These are phyloP conservation scores for Fomitopsis schrenkii DNA, from an alignment of 1,284 basidiomycete genomes.

Conservation along the genomic window DNA sequence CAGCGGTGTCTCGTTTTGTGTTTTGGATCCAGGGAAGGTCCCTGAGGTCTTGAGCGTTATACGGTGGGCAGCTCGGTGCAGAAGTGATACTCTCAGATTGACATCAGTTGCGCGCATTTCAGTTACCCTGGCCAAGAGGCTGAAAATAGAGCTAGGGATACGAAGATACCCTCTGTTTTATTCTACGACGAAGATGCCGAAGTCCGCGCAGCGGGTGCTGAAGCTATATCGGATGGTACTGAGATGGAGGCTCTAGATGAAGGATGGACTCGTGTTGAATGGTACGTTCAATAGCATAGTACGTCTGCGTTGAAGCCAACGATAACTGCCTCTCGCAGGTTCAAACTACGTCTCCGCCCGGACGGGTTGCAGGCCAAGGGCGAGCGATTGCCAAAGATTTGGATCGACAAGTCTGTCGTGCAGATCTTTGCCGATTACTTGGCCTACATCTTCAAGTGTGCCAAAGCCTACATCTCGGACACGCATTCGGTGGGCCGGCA, in stretches of 20 bases:
- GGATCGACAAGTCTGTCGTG: conserved; percentile 38
- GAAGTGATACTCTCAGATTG: background rate
- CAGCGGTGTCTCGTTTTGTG: conserved; percentile 44
- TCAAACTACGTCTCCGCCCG: conserved; percentile 52
- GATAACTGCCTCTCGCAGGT: conserved; percentile 33
- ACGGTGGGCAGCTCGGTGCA: conserved; percentile 27
- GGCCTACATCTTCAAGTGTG: conserved; percentile 42
- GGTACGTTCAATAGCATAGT: conserved; percentile 26
- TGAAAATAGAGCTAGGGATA: conserved; percentile 32
- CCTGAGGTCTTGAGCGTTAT: conserved; percentile 44
- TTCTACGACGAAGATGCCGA: conserved; percentile 46
- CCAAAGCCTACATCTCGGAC: conserved; percentile 42
- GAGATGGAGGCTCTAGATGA: conserved; percentile 42
- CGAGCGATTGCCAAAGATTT: conserved; percentile 37
- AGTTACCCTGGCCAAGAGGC: conserved; percentile 40
- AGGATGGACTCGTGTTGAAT: conserved; percentile 44
- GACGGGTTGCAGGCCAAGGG: conserved; percentile 13
- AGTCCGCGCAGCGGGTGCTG: conserved; percentile 47
- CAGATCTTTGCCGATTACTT: conserved; percentile 54
- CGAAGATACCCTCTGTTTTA: conserved; percentile 53
- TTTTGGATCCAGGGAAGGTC: conserved; percentile 42
- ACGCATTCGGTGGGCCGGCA: conserved; percentile 37
- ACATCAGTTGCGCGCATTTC: background rate
- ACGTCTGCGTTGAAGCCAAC: too few species aligned
- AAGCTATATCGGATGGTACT: conserved; percentile 40